These are phyloP conservation scores for Chaetomium globosum DNA, from an alignment of 2,329 filamentous ascomycete species.

Conservation along the genomic window DNA sequence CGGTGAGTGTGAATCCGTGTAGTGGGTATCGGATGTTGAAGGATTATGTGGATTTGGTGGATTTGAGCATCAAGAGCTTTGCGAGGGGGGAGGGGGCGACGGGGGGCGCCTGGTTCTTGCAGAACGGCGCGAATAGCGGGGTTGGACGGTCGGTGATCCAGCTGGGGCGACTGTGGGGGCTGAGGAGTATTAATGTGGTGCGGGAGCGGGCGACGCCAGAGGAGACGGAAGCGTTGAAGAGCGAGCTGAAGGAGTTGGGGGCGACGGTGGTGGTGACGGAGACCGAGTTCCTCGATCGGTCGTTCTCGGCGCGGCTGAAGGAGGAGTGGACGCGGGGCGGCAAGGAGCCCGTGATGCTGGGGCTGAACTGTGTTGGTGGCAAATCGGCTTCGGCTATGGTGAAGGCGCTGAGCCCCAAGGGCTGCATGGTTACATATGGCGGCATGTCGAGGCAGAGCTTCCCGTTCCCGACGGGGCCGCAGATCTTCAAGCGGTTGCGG, in stretches of 20 bases:
- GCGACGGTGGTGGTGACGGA: conserved; percentile 62
- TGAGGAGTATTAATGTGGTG: conserved; percentile 87
- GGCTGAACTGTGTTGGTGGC: conserved; percentile 91
- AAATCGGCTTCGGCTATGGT: conserved; percentile 79
- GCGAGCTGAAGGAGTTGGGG: conserved; percentile 58
- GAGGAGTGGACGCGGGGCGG: conserved; percentile 70
- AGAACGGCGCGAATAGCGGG: conserved; percentile 94
- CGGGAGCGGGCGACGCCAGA: conserved; percentile 67
- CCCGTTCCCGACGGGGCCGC: conserved; percentile 73
- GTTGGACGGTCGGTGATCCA: conserved; percentile 92
- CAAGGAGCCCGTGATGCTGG: conserved; percentile 72
- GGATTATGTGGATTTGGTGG: conserved; percentile 65
- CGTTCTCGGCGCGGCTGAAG: conserved; percentile 61
- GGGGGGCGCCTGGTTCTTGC: conserved; percentile 90
- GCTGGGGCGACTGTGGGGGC: conserved; percentile 80
- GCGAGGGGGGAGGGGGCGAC: conserved; percentile 65
- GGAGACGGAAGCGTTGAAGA: conserved; percentile 62
- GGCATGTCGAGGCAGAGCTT: conserved; percentile 92
- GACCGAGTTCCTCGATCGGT: conserved; percentile 56
- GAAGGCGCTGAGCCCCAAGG: conserved; percentile 68
- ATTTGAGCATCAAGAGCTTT: conserved; percentile 51
- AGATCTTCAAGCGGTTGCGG: conserved; percentile 90
- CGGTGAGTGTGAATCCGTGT: conserved; percentile 88
- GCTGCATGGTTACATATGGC: conserved; percentile 87
- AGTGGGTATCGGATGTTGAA: conserved; percentile 92